Conservation (phyloP, 495 filamentous ascomycete species). For the Penicillium parvum region DNA sequence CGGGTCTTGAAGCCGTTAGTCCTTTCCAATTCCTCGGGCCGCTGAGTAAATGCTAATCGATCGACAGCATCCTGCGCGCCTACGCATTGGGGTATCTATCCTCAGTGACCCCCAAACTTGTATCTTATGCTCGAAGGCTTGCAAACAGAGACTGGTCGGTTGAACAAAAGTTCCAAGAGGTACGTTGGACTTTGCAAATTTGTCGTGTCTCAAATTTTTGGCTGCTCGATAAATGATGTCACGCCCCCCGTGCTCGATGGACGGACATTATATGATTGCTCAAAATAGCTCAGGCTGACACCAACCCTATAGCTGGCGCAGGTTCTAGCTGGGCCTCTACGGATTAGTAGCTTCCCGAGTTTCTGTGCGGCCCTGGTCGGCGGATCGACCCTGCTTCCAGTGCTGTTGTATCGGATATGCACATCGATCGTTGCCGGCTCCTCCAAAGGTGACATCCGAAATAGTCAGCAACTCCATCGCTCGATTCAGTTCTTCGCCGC, state of each 20-base stretch:
- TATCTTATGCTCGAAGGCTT: conserved; percentile 50
- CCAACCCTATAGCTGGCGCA: conserved; percentile 27
- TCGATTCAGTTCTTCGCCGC: conserved; percentile 39
- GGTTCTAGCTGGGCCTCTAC: conserved; percentile 35
- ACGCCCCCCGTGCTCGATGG: not conserved
- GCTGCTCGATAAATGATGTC: conserved; percentile 5
- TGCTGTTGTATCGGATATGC: conserved; percentile 31
- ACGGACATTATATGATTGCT: not conserved
- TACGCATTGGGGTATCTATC: conserved; percentile 74
- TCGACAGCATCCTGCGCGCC: conserved; percentile 60
- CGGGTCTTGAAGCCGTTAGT: conserved; percentile 28
- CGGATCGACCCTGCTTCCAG: conserved; percentile 67
- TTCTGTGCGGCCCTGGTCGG: conserved; percentile 77
- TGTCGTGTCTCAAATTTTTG: not conserved
- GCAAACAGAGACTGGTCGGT: conserved; percentile 40
- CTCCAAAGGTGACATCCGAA: conserved; percentile 12
- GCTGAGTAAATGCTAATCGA: conserved; percentile 1
- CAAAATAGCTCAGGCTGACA: conserved; percentile 5
- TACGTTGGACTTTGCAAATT: conserved; percentile 30
- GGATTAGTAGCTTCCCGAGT: conserved; percentile 62
- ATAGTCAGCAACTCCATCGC: conserved; percentile 16
- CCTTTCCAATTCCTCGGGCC: conserved; percentile 11
- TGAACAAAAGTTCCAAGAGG: conserved; percentile 38
- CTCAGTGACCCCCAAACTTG: conserved; percentile 60
- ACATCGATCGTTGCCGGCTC: conserved; percentile 18